Percentiles rank a stretch among this genome's conserved stretches.
phyloP scores from a whole-genome alignment of 306 rosid species.

The Senna tora region DNA sequence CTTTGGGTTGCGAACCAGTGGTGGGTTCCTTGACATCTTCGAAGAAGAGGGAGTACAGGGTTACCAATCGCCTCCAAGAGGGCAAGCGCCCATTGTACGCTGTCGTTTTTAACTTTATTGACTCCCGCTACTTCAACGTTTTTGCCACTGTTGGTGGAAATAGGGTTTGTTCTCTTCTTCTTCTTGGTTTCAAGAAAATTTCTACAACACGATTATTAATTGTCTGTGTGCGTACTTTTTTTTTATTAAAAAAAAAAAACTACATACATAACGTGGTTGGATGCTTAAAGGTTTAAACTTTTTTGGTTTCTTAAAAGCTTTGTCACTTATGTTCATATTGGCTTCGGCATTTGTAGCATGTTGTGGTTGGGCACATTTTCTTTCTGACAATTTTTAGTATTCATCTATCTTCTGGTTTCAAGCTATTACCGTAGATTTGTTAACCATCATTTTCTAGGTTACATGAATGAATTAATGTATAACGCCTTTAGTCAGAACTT shows the following conservation, averaged over 20 bases:
- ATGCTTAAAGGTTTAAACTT: background rate
- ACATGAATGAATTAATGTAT: background rate
- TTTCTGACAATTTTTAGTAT: background rate
- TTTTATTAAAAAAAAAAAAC: no score
- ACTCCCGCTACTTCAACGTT: slow-evolving; percentile 78
- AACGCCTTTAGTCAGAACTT: background rate
- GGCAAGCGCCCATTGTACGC: slow-evolving; percentile 91
- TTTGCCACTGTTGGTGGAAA: slow-evolving; percentile 97
- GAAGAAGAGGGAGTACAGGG: slow-evolving; percentile 74
- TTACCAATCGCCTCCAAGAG: slow-evolving; percentile 92
- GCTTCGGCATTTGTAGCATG: slow-evolving; percentile 1
- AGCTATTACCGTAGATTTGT: background rate
- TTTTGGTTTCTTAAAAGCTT: background rate
- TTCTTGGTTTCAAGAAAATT: background rate
- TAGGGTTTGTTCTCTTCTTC: slow-evolving; percentile 49
- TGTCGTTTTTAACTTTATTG: slow-evolving; percentile 86
- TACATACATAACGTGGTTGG: background rate
- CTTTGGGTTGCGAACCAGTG: slow-evolving; percentile 79
- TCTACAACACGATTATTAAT: background rate
- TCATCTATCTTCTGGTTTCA: background rate
- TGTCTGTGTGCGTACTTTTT: background rate
- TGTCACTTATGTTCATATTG: background rate
- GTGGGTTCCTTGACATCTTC: slow-evolving; percentile 58
- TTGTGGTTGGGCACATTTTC: background rate
- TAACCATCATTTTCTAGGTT: background rate